Evolutionary conservation across 2,329 filamentous ascomycete genomes (phyloP).

Genomic region (Aureobasidium sp.): DNA sequence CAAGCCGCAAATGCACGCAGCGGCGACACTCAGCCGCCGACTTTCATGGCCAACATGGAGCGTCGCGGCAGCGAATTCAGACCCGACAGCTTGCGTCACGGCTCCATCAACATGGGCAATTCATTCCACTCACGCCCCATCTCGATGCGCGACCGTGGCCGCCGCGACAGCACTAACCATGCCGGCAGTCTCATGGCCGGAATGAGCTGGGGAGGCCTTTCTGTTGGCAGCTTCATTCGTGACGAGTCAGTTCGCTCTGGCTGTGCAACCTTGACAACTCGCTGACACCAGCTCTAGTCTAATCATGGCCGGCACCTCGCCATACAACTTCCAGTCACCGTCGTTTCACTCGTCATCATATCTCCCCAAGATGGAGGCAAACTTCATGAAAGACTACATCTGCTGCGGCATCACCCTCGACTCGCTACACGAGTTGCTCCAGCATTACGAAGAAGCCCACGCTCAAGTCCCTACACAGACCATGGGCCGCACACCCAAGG

Average conservation of each 20-base stretch:
- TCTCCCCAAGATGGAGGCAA: constrained; percentile 89
- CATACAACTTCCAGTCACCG: constrained; percentile 76
- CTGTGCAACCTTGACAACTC: background rate
- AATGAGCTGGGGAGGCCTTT: constrained; percentile 95
- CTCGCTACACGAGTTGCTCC: constrained; percentile 86
- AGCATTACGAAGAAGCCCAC: constrained; percentile 94
- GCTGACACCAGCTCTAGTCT: constrained; percentile 50
- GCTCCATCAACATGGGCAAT: constrained; percentile 45
- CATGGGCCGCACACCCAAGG: constrained; percentile 31
- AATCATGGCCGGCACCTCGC: constrained; percentile 93
- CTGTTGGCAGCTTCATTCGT: constrained; percentile 91
- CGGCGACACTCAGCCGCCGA: constrained; percentile 1
- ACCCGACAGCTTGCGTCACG: constrained; percentile 41
- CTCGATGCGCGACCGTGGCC: constrained; percentile 47
- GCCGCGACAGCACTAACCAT: constrained; percentile 48
- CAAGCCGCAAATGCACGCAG: constrained; percentile 33
- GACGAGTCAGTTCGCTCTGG: constrained; percentile 74
- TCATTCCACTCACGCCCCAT: constrained; percentile 55
- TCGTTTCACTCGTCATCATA: constrained; percentile 97
- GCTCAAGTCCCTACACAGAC: constrained; percentile 48
- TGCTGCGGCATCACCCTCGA: constrained; percentile 87
- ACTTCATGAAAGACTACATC: constrained; percentile 94
- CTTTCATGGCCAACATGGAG: constrained; percentile 6
- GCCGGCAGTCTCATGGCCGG: constrained; percentile 59
- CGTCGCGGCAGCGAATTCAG: constrained; percentile 25